Evolutionary conservation across 2,329 filamentous ascomycete genomes (phyloP).

Genomic region (Neurospora crassa): DNA sequence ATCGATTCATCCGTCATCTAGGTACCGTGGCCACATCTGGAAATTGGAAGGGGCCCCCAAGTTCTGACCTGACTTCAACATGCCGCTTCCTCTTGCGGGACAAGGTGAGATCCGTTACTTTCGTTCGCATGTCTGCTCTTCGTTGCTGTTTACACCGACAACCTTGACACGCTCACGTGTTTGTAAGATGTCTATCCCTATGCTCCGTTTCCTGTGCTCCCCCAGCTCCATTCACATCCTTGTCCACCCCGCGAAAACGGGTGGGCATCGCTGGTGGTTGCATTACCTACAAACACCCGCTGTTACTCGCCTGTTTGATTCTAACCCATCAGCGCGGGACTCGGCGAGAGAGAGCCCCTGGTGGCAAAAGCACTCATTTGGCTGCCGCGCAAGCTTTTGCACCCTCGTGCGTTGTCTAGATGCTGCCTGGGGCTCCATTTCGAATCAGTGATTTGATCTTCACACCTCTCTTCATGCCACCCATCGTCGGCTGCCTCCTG

Average conservation of each 20-base stretch:
- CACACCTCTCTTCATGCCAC: background rate
- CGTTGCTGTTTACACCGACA: background rate
- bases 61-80: background rate
- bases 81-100: slow-evolving; percentile 1
- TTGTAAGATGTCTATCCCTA: background rate
- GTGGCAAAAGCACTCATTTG: background rate
- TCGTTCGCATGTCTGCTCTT: background rate
- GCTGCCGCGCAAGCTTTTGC: background rate
- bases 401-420: background rate
- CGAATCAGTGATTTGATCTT: background rate
- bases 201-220: background rate
- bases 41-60: background rate
- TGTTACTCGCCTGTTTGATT: background rate
- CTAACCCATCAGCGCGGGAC: background rate
- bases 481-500: background rate
- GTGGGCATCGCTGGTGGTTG: background rate
- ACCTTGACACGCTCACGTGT: background rate
- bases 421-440: background rate
- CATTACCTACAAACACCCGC: background rate
- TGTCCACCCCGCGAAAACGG: background rate
- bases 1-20: background rate
- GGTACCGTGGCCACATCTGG: background rate
- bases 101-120: slow-evolving; percentile 2
- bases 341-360: background rate
- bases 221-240: background rate